Base-by-base conservation (phyloP, 2,329 filamentous ascomycete species). In the Penicillium sp. region DNA sequence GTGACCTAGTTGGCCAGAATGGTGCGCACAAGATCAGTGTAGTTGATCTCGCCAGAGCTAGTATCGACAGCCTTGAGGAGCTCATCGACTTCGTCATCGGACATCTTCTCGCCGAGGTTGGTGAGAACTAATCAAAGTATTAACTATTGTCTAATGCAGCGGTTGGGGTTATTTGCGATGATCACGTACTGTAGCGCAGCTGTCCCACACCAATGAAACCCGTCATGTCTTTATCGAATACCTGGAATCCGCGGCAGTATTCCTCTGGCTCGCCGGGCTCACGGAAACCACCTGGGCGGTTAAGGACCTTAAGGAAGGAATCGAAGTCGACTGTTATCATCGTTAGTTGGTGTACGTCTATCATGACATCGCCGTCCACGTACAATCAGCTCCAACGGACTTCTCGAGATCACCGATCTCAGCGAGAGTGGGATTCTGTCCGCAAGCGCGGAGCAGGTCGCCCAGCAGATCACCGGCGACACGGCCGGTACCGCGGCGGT, bases 41-140 rank as follows among this genome's bases (percentile, higher is more conserved):
- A 99, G 82, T 98, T 96, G 78, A 99, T 91, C 84, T 98, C 93
- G 67, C 93, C 93, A 55, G 89, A 93, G 79, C 89, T 95, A 60
- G 93, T 96, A 75, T 99, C 95, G 64, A 98, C 93, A 0, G 93
- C 92, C 87, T 98, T 99, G 76, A 99, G 87, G 73, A 99, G 84
- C 84, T 99, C 95, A 76, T 98, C 93, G 49, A 99, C 95, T 83
- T 99, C 95, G 63, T 98, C 95, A 70, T 99, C 93, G 60, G 90
- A 91, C 92, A 99, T 97, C 84, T 98, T 98, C 88, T 99, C 95
- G 70, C 95, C 95, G 69, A 99, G 80, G 76, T 98, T 98, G 56
- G 95, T 99, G 71, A 99, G 80, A 75, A 99, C 93, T 82, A 27
- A 27, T 19, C 42, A 37, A 29, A 60, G 44, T 55, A 54, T 31